Conservation (phyloP, 306 rosid genomes). For the Quercus wislizeni region DNA sequence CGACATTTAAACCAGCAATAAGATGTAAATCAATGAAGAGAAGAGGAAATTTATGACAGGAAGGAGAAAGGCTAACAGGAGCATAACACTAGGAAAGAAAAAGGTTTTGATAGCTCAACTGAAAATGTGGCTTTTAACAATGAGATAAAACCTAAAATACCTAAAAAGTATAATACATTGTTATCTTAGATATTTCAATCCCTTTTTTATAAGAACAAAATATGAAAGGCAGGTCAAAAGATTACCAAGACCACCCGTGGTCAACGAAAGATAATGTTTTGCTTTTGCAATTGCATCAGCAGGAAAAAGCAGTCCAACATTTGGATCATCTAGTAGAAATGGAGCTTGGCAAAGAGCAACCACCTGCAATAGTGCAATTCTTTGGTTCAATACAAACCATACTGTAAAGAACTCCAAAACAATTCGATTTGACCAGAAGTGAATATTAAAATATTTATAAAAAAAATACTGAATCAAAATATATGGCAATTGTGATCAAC, state of each 20-base stretch:
- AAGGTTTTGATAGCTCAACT: background rate
- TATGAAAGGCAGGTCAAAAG: constrained; percentile 12
- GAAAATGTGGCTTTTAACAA: background rate
- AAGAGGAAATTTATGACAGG: background rate
- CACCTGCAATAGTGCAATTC: constrained; percentile 53
- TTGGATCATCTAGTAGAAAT: constrained; percentile 89
- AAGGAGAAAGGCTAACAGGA: background rate
- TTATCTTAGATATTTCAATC: background rate
- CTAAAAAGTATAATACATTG: background rate
- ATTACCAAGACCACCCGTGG: constrained; percentile 95
- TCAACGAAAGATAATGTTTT: constrained; percentile 72
- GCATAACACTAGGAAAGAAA: background rate
- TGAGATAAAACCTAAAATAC: background rate
- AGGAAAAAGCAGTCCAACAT: constrained; percentile 88
- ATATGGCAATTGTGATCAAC: constrained; percentile 34
- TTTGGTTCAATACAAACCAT: constrained; percentile 24
- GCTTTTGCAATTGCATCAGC: constrained; percentile 99
- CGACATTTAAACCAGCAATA: background rate
- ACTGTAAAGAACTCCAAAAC: background rate
- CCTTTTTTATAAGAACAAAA: background rate
- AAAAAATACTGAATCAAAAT: constrained; percentile 12
- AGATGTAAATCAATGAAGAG: background rate
- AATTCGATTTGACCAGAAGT: constrained; percentile 10
- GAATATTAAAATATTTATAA: constrained; percentile 1
- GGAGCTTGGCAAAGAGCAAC: constrained; percentile 99